Base-by-base conservation (phyloP, 352 stramenopile genomes). In the Phytophthora foliorum region DNA sequence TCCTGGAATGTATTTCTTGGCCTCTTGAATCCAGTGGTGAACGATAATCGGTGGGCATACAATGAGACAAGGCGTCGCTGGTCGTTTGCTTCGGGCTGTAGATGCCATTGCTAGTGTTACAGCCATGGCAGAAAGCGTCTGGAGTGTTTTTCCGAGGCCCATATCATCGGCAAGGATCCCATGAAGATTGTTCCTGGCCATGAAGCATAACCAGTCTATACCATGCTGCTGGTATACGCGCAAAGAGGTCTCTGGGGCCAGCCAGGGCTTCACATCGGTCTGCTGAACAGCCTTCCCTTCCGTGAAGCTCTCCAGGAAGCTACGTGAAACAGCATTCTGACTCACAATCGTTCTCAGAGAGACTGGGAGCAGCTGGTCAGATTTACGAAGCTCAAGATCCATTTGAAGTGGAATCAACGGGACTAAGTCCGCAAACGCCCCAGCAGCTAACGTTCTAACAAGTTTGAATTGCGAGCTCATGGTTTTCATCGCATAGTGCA, bases 1-100 rank as follows among this genome's bases (percentile, higher is more conserved):
- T 6, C 48, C 52, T 7, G 81, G 73, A 46, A 98, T 93, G 48
- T 93, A 97, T n/a, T 86, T 86, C 16, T 82, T 53, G n/a, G 93
- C 87, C 76, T 99, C 96, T 7, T 83, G 70, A 4, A 97, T 81
- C 97, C 97, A 99, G 75, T 99, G 97, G 38, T 94, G 81, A 52
- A 97, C 86, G 34, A 99, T 82, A 56, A 97, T 97, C 16, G 95
- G 89, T 2, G 98, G 98, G 72, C 96, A 99, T 16, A 99, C 89
- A 42, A 99, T 72, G 4, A 99, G 69, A 17, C 73, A 82, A 32
- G 67, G 41, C 10, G 41, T 41, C 7, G 25, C 8, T 31, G 49
- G 13, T 19, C 1, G 7, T 4, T 63, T 36, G 42, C 6, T 64
- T 41, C 34, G 21, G 6, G 4, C n/a, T 36, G 34, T 57, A n/a